Evolutionary conservation across 345 rosid genomes (phyloP).

Genomic region (Citrus cavaleriei): DNA sequence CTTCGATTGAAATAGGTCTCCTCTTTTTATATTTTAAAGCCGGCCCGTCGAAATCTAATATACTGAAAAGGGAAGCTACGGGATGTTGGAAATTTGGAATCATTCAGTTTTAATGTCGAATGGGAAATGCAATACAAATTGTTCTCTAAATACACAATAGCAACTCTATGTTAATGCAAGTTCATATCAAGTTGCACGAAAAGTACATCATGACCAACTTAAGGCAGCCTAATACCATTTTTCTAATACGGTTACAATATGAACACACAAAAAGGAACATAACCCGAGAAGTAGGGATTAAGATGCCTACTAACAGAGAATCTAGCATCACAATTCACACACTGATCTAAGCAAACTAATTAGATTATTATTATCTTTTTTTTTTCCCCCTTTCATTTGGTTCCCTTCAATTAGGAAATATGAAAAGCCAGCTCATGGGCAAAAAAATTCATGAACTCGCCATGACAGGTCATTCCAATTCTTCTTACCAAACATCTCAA

Average conservation of each 20-base stretch:
- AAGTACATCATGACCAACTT: neutral
- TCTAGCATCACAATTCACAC: neutral
- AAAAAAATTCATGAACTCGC: slow-evolving; percentile 25
- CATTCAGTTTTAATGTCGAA: neutral
- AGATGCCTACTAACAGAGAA: neutral
- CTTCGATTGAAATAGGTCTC: no score
- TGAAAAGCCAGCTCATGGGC: slow-evolving; percentile 13
- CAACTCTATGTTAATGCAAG: neutral
- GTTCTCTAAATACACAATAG: neutral
- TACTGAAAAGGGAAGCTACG: neutral
- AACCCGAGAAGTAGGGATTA: neutral
- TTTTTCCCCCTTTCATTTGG: neutral
- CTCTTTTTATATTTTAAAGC: no score
- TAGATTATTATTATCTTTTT: neutral
- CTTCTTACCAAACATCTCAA: slow-evolving; percentile 10
- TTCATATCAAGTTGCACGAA: no score
- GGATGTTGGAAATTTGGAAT: no score
- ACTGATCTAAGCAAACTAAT: neutral
- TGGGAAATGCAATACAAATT: neutral
- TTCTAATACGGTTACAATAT: neutral
- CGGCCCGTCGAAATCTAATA: no score
- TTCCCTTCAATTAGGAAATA: neutral
- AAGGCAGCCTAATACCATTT: neutral
- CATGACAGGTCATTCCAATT: slow-evolving; percentile 2
- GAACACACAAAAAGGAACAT: neutral